Evolutionary conservation across 1,284 basidiomycete genomes (phyloP).

Genomic region (Tylopilus sp.): DNA sequence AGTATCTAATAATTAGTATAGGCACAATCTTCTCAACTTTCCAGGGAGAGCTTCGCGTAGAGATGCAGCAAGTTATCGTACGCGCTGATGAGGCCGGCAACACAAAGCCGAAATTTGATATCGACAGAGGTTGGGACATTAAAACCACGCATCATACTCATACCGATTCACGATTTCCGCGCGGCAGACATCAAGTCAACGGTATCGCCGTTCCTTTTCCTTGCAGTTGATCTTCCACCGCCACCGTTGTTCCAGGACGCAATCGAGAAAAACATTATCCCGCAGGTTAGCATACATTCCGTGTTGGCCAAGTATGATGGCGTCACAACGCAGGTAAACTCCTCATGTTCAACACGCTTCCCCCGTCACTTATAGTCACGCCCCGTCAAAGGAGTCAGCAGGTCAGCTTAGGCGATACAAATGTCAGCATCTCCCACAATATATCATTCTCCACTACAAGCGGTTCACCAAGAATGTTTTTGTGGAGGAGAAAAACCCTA

Average conservation of each 20-base stretch:
- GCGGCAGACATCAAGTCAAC: conserved; percentile 76
- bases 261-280: conserved; percentile 96
- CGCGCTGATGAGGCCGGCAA: conserved; percentile 68
- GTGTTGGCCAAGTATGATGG: conserved; percentile 98
- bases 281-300: conserved; percentile 88
- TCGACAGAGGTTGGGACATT: conserved; percentile 67
- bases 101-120: conserved; percentile 83
- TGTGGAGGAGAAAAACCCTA: conserved; percentile 98
- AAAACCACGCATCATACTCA: conserved; percentile 16
- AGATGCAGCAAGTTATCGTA: conserved; percentile 89
- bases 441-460: conserved; percentile 93
- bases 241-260: conserved; percentile 95
- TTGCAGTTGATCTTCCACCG: conserved; percentile 92
- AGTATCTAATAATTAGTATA: conserved; percentile 30
- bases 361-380: conserved; percentile 14
- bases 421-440: conserved; percentile 82
- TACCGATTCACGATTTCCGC: conserved; percentile 19
- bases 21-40: conserved; percentile 91
- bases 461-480: conserved; percentile 98
- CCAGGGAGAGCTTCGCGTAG: conserved; percentile 88
- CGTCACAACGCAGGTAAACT: conserved; percentile 70
- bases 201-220: conserved; percentile 88
- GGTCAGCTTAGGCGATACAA: conserved; percentile 88
- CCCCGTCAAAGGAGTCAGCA: conserved; percentile 62
- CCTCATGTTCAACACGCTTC: conserved; percentile 18